A percentile compares a stretch with the other conserved stretches of the same genome.
These are phyloP conservation scores for Cercospora beticola DNA, from an alignment of 2,329 filamentous ascomycete species.

Conservation along the genomic window DNA sequence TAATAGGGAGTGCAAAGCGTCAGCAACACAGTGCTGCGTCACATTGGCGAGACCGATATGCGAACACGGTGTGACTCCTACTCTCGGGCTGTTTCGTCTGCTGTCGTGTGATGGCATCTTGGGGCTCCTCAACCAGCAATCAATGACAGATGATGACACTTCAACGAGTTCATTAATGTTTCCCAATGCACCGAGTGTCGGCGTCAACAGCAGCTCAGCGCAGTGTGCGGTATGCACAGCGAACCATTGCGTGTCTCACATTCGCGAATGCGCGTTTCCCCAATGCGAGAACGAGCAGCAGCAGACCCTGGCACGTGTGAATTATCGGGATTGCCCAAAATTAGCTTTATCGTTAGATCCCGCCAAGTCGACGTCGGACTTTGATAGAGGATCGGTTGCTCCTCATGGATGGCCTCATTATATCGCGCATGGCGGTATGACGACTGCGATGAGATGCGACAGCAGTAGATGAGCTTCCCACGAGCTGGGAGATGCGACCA, in stretches of 20 bases:
- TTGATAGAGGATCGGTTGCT: neutral
- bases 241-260: slow-evolving; percentile 3
- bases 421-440: neutral
- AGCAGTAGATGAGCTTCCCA: neutral
- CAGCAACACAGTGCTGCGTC: neutral
- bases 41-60: neutral
- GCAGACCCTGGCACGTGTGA: neutral
- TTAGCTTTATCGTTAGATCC: neutral
- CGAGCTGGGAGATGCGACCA: neutral
- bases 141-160: neutral
- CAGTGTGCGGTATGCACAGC: neutral
- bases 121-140: neutral
- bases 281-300: slow-evolving; percentile 5
- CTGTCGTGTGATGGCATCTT: neutral
- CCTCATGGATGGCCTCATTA: neutral
- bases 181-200: neutral
- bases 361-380: neutral
- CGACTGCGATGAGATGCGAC: neutral
- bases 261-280: neutral
- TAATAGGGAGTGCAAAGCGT: neutral
- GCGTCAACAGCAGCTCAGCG: neutral
- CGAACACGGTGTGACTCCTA: neutral
- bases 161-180: neutral
- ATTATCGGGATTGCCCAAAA: neutral
- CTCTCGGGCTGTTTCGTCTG: neutral